Evolutionary conservation across 2,329 filamentous ascomycete genomes (phyloP).

Genomic region (Scopulariopsis brevicaulis): DNA sequence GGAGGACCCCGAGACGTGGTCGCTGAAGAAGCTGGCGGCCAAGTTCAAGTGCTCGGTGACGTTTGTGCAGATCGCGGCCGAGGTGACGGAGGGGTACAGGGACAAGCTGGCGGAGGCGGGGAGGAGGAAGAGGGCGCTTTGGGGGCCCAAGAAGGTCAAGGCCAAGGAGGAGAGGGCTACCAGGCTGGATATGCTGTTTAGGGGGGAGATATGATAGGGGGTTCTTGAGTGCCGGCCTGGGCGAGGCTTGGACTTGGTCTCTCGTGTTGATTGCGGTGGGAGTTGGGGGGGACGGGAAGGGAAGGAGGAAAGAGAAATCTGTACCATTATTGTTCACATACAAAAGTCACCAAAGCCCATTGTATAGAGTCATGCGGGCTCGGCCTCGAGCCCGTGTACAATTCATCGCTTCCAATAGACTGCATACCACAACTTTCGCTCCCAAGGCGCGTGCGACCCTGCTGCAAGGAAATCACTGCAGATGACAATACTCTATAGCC

Average conservation of each 20-base stretch:
- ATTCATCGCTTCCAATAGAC: not conserved
- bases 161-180: conserved; percentile 44
- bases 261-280: not conserved
- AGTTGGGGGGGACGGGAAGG: not conserved
- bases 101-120: conserved; percentile 29
- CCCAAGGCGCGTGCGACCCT: not conserved
- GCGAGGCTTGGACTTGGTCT: not conserved
- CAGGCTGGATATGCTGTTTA: conserved; percentile 39
- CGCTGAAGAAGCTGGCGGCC: conserved; percentile 36
- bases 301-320: not conserved
- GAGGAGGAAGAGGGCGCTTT: conserved; percentile 38
- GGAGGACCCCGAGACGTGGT: conserved; percentile 43
- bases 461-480: not conserved
- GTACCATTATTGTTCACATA: not conserved
- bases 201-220: conserved; percentile 32
- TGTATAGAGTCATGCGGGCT: not conserved
- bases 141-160: conserved; percentile 42
- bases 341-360: not conserved
- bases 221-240: not conserved
- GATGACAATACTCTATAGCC: not conserved
- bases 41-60: conserved; percentile 43
- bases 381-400: not conserved
- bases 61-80: conserved; percentile 48
- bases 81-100: conserved; percentile 34
- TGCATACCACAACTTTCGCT: not conserved